Percentiles rank a stretch among this genome's conserved stretches.
phyloP scores from a whole-genome alignment of 139 green algal genomes.

The Chlorella sp. region DNA sequence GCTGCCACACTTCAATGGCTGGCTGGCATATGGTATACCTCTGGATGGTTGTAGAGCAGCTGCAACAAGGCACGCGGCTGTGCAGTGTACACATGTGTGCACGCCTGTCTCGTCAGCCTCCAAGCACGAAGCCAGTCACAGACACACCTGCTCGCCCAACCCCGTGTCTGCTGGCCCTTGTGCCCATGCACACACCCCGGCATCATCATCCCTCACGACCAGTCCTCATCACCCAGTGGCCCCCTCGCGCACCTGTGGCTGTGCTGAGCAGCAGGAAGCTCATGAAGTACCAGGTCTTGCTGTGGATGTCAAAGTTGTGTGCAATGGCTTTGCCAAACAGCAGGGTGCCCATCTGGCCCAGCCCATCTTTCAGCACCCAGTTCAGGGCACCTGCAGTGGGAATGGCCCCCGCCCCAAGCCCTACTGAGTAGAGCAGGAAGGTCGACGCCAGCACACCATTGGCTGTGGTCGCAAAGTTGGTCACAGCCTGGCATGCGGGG shows the following conservation, averaged over 20 bases:
- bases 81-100: too few relatives aligned
- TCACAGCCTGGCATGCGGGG: too few relatives aligned
- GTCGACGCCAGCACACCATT: constrained; percentile 66
- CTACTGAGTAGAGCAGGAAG: constrained; percentile 76
- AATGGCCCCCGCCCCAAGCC: constrained; percentile 57
- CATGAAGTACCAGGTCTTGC: constrained; percentile 48
- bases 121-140: background rate
- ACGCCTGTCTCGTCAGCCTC: background rate
- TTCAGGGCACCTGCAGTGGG: constrained; percentile 64
- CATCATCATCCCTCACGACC: background rate
- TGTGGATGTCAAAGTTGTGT: constrained; percentile 69
- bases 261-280: too few relatives aligned
- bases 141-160: background rate
- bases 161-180: background rate
- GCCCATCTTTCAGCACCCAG: constrained; percentile 63
- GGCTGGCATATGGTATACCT: background rate
- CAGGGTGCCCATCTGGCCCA: constrained; percentile 67
- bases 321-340: constrained; percentile 66
- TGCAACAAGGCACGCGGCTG: background rate
- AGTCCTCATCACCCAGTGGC: background rate
- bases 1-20: background rate
- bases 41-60: background rate
- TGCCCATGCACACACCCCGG: background rate
- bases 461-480: too few relatives aligned
- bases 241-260: background rate